These are phyloP conservation scores for Tremella yokohamensis DNA, from an alignment of 768 basidiomycete species.

Conservation along the genomic window DNA sequence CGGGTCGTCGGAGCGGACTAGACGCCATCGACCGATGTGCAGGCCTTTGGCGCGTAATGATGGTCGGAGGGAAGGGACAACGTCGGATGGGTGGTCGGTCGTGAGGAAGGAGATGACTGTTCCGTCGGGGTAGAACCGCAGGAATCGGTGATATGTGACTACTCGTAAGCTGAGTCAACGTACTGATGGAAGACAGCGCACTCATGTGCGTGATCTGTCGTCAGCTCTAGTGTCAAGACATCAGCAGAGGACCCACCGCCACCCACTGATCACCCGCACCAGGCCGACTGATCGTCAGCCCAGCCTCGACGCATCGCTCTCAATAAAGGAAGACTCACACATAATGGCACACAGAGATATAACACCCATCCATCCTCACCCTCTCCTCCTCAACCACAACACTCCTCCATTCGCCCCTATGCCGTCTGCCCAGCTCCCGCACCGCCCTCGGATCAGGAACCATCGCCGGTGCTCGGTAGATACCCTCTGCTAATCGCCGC, in stretches of 20 bases:
- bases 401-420: conserved; percentile 66
- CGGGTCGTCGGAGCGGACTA: conserved; percentile 29
- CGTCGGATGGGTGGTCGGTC: conserved; percentile 61
- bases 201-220: conserved; percentile 69
- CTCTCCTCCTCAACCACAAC: conserved; percentile 80
- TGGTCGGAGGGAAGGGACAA: conserved; percentile 73
- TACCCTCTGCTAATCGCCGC: conserved; percentile 50
- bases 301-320: background rate
- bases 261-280: conserved; percentile 84
- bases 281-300: conserved; percentile 56
- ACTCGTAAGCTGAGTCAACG: background rate
- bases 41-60: conserved; percentile 62
- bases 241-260: conserved; percentile 59
- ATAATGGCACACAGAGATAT: conserved; percentile 85
- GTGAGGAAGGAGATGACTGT: conserved; percentile 78
- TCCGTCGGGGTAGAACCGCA: conserved; percentile 87
- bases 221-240: conserved; percentile 2
- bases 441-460: conserved; percentile 53
- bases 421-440: conserved; percentile 56
- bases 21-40: conserved; percentile 43
- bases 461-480: conserved; percentile 72
- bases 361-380: conserved; percentile 78
- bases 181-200: conserved; percentile 15
- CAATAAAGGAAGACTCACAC: conserved; percentile 38
- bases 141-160: conserved; percentile 86